phyloP scores from a whole-genome alignment of 2,329 filamentous ascomycete species.

The Chaetomiaceae sp. region DNA sequence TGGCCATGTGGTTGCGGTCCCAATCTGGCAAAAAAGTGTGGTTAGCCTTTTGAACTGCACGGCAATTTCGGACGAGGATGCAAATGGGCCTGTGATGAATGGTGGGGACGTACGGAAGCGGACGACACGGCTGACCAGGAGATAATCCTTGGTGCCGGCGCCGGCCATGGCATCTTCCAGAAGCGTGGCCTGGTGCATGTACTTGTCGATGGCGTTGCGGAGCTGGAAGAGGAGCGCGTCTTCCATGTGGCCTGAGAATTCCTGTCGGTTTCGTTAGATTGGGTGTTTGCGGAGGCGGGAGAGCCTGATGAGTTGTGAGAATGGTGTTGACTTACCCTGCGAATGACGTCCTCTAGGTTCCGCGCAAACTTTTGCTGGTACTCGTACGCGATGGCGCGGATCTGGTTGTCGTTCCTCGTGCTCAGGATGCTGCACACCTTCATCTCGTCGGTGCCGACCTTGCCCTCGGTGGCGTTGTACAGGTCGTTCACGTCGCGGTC shows the following conservation, averaged over 20 bases:
- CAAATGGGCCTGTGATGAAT: too few relatives aligned
- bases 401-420: conserved; percentile 71
- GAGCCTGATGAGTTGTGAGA: too few relatives aligned
- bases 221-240: conserved; percentile 76
- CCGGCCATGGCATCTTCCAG: conserved; percentile 89
- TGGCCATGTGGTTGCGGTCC: conserved; percentile 68
- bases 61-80: too few relatives aligned
- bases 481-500: conserved; percentile 72
- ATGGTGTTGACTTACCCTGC: conserved; percentile 53
- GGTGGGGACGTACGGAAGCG: conserved; percentile 45
- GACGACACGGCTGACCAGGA: conserved; percentile 73
- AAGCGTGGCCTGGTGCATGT: conserved; percentile 73
- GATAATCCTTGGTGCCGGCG: conserved; percentile 76
- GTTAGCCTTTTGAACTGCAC: too few relatives aligned
- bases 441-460: conserved; percentile 67
- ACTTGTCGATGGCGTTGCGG: conserved; percentile 70
- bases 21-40: too few relatives aligned
- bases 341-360: conserved; percentile 67
- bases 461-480: conserved; percentile 71
- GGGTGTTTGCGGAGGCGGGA: too few relatives aligned
- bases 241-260: conserved; percentile 92
- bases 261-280: conserved; percentile 34
- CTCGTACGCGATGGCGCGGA: conserved; percentile 71
- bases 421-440: conserved; percentile 75
- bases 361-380: conserved; percentile 71